phyloP scores from a whole-genome alignment of 768 basidiomycete species.

The Hemileccinum impolitum region DNA sequence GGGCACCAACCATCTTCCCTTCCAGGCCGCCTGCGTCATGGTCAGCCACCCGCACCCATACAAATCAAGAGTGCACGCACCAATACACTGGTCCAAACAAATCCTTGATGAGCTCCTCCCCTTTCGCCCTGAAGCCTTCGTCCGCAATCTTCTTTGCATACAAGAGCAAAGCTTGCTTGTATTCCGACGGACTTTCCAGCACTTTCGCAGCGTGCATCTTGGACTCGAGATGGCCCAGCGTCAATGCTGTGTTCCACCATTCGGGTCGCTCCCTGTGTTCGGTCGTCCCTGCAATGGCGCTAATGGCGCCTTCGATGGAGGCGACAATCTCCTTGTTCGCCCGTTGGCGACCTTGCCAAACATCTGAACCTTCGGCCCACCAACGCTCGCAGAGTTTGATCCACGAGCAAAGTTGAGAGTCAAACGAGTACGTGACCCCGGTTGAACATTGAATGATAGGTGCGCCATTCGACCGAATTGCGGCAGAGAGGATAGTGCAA shows the following conservation, averaged over 20 bases:
- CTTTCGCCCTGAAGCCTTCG: conserved; percentile 84
- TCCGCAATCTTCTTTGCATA: conserved; percentile 88
- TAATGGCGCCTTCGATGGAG: conserved; percentile 51
- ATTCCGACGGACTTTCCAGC: conserved; percentile 83
- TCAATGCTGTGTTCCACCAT: conserved; percentile 83
- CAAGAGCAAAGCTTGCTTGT: conserved; percentile 65
- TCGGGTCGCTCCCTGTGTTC: conserved; percentile 52
- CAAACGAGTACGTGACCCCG: conserved; percentile 80
- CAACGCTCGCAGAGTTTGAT: conserved; percentile 74
- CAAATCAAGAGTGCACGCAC: conserved; percentile 44
- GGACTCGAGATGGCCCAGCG: conserved; percentile 87
- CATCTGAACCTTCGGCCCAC: conserved; percentile 82
- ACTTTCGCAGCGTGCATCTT: conserved; percentile 68
- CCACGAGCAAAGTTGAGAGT: conserved; percentile 63
- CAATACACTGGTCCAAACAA: conserved; percentile 87
- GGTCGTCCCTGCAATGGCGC: conserved; percentile 34
- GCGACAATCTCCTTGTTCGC: conserved; percentile 53
- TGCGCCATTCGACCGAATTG: conserved; percentile 74
- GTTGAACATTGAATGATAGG: conserved; percentile 76
- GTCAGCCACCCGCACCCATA: not conserved
- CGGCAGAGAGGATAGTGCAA: conserved; percentile 56
- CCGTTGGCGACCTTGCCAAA: conserved; percentile 74
- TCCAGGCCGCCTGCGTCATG: conserved; percentile 55
- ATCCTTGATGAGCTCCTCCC: conserved; percentile 88
- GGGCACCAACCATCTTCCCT: conserved; percentile 65